Evolutionary conservation across 495 filamentous ascomycete genomes (phyloP), one percentile per base, ranked within the genome.

Genomic region (Rhizodiscina lignyota): DNA sequence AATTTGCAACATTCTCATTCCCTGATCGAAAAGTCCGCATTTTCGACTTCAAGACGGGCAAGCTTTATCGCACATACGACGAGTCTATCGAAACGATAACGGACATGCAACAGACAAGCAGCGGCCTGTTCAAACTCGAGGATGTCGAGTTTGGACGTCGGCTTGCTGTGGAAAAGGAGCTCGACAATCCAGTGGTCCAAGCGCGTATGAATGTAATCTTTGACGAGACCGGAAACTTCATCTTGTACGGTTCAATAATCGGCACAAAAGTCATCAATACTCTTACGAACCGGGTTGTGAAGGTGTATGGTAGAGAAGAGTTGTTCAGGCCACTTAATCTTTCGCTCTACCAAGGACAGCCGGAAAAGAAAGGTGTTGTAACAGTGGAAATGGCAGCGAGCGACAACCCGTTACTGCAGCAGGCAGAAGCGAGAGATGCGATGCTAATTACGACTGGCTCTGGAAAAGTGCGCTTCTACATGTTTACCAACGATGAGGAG

Each of bases 311-410:
- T 21, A 75, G 73, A 39, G 91, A 94, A 32, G 89, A 99, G 43
- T 72, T 79, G 24, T 77, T 94, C 50, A 72, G 89, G 18, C 66
- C 85, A 1, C 57, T 94, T 31, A 77, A 80, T 41, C 60, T 99
- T 2, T 71, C 79, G 12, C 52, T 99, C n/a, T 99, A 96, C 52
- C 89, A 99, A 61, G 89, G 89, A 32, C 79, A 83, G 42, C 91
- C 89, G 0, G 77, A 85, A 47, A 84, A 82, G 53, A 96, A 96
- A 52, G 77, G 77, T 4, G 59, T 94, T 5, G 78, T 86, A 11
- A 96, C 91, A 0, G 77, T 99, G n/a, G 84, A 83, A 27, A 99
- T 99, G 89, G 89, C 89, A 2, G 91, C 89, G 2, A 85, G 79
- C 32, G 74, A 67, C 43, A 99, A 99, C 50, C 89, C 89, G 0